Percentiles rank a stretch among this genome's conserved stretches.
phyloP scores from a whole-genome alignment of 2,329 filamentous ascomycete species.

The Biscogniauxia sp. region DNA sequence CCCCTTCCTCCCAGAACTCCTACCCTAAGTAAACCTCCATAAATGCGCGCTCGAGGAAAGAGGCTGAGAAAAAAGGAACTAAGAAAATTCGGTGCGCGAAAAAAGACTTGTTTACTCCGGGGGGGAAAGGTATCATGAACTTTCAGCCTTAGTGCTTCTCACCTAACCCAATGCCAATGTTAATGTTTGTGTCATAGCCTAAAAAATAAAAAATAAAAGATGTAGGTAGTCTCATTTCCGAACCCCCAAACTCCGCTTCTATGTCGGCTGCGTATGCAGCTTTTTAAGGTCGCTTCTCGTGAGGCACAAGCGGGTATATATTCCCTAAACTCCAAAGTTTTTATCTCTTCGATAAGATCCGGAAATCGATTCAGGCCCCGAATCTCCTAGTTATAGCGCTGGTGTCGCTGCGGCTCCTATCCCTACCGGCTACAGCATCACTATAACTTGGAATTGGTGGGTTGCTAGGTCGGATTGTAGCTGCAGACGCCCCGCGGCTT shows the following conservation, averaged over 20 bases:
- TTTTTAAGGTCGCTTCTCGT: slow-evolving; percentile 11
- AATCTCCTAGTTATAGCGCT: slow-evolving; percentile 27
- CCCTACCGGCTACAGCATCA: slow-evolving; percentile 61
- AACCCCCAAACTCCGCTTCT: slow-evolving; percentile 20
- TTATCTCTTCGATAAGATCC: neutral
- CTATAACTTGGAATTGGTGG: slow-evolving; percentile 83
- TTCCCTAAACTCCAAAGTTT: neutral
- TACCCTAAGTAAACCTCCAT: neutral
- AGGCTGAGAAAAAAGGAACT: neutral
- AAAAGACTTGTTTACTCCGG: neutral
- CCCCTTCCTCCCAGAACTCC: too few species aligned
- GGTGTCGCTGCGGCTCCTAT: slow-evolving; percentile 43
- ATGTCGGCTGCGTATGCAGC: slow-evolving; percentile 13
- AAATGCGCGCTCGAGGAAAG: neutral
- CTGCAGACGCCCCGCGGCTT: slow-evolving; percentile 49
- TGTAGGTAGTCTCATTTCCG: slow-evolving; percentile 12
- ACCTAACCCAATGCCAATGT: slow-evolving; percentile 21
- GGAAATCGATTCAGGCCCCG: neutral
- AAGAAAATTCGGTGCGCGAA: too few species aligned
- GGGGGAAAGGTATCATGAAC: slow-evolving; percentile 18
- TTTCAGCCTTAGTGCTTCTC: slow-evolving; percentile 7
- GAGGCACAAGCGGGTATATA: slow-evolving; percentile 15
- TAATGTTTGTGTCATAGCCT: slow-evolving; percentile 17
- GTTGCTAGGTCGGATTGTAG: slow-evolving; percentile 37
- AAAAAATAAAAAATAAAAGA: slow-evolving; percentile 8